phyloP scores from a whole-genome alignment of 2,329 filamentous ascomycete genomes.

The Chaetomium sp. region DNA sequence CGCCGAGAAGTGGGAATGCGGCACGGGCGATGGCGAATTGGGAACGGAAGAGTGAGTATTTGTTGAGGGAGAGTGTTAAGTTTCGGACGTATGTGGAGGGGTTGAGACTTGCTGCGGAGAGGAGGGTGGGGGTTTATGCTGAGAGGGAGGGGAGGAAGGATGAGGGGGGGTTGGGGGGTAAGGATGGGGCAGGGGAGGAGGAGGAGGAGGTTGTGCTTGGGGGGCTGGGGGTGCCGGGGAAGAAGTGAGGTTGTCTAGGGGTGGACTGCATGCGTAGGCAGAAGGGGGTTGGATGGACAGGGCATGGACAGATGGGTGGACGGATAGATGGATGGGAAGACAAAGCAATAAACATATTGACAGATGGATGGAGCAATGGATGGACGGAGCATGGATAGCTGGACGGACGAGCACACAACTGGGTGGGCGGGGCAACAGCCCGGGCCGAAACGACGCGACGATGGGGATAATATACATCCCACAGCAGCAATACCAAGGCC shows the following conservation, averaged over 20 bases:
- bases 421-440: not conserved
- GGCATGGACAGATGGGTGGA: not conserved
- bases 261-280: no score
- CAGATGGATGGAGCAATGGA: not conserved
- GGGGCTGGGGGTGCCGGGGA: not conserved
- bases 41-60: slow-evolving; percentile 90
- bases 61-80: slow-evolving; percentile 91
- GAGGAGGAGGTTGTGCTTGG: not conserved
- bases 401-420: not conserved
- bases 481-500: no score
- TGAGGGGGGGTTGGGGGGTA: not conserved
- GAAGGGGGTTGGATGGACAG: not conserved
- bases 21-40: slow-evolving; percentile 88
- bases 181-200: not conserved
- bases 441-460: no score
- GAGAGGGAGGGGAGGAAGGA: slow-evolving; percentile 47
- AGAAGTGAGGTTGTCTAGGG: not conserved
- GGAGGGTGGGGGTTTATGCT: slow-evolving; percentile 64
- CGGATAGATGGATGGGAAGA: not conserved
- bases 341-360: not conserved
- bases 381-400: no score
- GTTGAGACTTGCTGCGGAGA: slow-evolving; percentile 61
- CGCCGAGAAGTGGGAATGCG: slow-evolving; percentile 73
- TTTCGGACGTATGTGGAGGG: slow-evolving; percentile 92
- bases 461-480: no score